Evolutionary conservation across 1,284 basidiomycete species (phyloP).

Genomic region (Naganishia albida): DNA sequence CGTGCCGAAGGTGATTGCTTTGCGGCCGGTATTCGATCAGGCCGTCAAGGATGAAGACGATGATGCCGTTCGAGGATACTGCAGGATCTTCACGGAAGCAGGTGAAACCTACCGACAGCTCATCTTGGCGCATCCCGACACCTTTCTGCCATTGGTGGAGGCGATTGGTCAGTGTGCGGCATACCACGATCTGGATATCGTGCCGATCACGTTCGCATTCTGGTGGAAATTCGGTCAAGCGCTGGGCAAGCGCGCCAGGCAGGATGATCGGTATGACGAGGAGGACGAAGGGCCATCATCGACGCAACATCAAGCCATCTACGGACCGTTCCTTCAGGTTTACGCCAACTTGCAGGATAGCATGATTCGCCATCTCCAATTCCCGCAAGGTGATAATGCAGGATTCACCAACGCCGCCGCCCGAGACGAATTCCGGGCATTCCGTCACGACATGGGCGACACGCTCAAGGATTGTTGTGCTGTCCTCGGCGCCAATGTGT

Average conservation of each 20-base stretch:
- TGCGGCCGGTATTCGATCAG: conserved; percentile 66
- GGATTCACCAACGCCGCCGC: conserved; percentile 71
- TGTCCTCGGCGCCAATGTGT: conserved; percentile 84
- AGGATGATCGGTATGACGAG: conserved; percentile 38
- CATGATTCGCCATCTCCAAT: conserved; percentile 89
- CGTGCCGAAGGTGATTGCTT: conserved; percentile 74
- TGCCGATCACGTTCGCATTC: conserved; percentile 96
- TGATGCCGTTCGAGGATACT: conserved; percentile 85
- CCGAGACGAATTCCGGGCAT: conserved; percentile 87
- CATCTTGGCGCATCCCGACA: conserved; percentile 83
- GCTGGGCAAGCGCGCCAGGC: conserved; percentile 62
- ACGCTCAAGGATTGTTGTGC: conserved; percentile 98
- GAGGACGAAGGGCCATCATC: conserved; percentile 39
- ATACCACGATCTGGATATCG: conserved; percentile 91
- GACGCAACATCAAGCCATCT: conserved; percentile 25
- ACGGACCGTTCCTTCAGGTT: conserved; percentile 70
- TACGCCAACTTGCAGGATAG: conserved; percentile 81
- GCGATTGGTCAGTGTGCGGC: conserved; percentile 92
- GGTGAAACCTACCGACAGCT: conserved; percentile 92
- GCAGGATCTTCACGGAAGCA: conserved; percentile 90
- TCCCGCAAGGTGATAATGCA: conserved; percentile 65
- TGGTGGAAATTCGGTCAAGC: conserved; percentile 91
- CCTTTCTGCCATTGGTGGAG: conserved; percentile 90
- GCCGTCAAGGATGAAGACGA: conserved; percentile 60
- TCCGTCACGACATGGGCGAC: conserved; percentile 98